Conservation (phyloP, 139 green algal genomes). For the Asterochloris sp. region DNA sequence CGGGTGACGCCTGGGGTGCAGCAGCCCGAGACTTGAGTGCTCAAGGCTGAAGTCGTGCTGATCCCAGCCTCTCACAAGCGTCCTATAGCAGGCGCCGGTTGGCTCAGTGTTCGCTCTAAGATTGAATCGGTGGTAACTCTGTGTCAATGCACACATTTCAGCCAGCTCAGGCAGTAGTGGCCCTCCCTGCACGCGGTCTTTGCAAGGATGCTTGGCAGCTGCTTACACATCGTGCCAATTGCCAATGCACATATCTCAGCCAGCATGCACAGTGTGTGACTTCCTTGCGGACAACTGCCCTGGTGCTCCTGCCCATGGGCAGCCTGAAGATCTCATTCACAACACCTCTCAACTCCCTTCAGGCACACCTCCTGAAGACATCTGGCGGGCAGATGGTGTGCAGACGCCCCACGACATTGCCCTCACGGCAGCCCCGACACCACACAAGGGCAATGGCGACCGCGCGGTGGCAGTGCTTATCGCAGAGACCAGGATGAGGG, state of each 20-base stretch:
- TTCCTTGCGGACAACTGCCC: background rate
- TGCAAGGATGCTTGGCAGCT: background rate
- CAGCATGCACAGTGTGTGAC: background rate
- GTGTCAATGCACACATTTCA: too few relatives aligned
- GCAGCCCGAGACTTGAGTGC: background rate
- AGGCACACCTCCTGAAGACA: background rate
- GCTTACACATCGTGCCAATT: background rate
- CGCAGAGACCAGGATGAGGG: slow-evolving; percentile 32
- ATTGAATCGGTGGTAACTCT: too few relatives aligned
- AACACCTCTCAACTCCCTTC: background rate
- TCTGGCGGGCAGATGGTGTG: slow-evolving; percentile 44
- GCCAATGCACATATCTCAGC: background rate
- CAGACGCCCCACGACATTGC: slow-evolving; percentile 61
- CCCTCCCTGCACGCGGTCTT: background rate
- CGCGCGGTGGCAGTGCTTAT: slow-evolving; percentile 63
- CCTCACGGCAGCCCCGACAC: slow-evolving; percentile 49
- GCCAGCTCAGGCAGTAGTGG: background rate
- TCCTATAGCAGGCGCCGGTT: too few relatives aligned
- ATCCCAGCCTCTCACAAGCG: too few relatives aligned
- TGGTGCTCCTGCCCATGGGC: background rate
- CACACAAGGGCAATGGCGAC: slow-evolving; percentile 44
- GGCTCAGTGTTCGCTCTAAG: too few relatives aligned
- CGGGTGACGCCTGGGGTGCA: background rate
- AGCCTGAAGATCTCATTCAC: background rate
- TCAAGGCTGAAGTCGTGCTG: too few relatives aligned